Conservation (phyloP, 306 rosid species). For the Cucurbita pepo region DNA sequence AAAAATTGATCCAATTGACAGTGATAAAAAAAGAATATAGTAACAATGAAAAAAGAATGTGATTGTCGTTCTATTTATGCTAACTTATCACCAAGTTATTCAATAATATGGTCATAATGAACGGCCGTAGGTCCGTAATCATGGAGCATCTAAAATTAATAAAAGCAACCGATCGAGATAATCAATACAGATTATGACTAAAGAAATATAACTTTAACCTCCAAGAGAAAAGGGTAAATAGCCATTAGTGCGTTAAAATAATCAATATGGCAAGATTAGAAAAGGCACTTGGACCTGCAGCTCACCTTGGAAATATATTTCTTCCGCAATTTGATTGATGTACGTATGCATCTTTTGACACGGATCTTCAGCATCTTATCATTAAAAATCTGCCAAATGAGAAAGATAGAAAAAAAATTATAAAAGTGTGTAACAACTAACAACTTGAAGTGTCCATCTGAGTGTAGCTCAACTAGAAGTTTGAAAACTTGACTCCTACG, state of each 20-base stretch:
- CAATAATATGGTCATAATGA: neutral
- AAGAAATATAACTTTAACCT: neutral
- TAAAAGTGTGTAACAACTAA: neutral
- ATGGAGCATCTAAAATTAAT: neutral
- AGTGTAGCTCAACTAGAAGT: too few species aligned
- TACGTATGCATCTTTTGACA: slow-evolving; percentile 58
- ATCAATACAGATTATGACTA: neutral
- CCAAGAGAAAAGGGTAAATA: slow-evolving; percentile 1
- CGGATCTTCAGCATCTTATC: slow-evolving; percentile 69
- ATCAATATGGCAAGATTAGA: slow-evolving; percentile 2
- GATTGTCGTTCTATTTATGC: neutral
- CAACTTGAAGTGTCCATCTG: neutral
- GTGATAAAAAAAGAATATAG: neutral
- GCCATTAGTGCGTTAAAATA: neutral
- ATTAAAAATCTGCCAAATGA: slow-evolving; percentile 51
- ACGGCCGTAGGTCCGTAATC: neutral
- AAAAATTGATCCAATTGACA: neutral
- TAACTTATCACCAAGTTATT: neutral
- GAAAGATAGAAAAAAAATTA: neutral
- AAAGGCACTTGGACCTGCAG: slow-evolving; percentile 5
- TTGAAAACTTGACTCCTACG: too few species aligned
- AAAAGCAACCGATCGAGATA: neutral
- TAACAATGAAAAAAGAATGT: neutral
- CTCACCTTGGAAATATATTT: slow-evolving; percentile 74
- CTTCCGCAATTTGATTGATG: slow-evolving; percentile 72